Percentiles rank a stretch among this genome's conserved stretches.
Evolutionary conservation across 345 rosid genomes (phyloP).

Genomic region (Syzygium jambos): DNA sequence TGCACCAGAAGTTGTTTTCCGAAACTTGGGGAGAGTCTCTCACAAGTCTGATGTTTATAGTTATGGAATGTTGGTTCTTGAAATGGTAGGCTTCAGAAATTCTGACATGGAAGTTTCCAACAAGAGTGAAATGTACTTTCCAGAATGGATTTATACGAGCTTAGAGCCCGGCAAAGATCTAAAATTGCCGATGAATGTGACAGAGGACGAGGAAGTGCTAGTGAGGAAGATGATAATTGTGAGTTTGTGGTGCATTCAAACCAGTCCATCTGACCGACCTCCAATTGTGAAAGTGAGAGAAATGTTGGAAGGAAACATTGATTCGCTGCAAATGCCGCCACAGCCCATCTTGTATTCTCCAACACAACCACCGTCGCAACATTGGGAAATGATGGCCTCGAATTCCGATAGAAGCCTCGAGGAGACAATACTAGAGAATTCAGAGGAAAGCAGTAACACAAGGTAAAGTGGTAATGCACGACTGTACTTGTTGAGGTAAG

Average conservation of each 20-base stretch:
- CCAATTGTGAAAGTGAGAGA: conserved; percentile 1
- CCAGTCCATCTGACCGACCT: neutral
- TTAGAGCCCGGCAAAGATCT: conserved; percentile 7
- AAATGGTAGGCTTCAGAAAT: conserved; percentile 25
- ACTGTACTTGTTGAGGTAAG: neutral
- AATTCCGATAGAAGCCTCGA: neutral
- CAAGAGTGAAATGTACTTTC: conserved; percentile 25
- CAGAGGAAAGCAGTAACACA: neutral
- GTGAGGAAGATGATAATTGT: conserved; percentile 2
- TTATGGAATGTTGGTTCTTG: conserved; percentile 38
- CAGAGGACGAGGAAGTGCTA: neutral
- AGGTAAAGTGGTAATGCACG: neutral
- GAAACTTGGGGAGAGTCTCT: conserved; percentile 19
- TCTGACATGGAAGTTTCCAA: neutral
- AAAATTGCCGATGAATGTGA: neutral
- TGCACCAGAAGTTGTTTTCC: conserved; percentile 27
- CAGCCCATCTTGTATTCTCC: neutral
- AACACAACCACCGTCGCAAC: neutral
- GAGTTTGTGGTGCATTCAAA: conserved; percentile 8
- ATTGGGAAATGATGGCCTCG: neutral
- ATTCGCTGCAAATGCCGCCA: neutral
- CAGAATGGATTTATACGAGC: conserved; percentile 15
- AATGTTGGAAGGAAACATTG: conserved; percentile 4
- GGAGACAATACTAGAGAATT: neutral
- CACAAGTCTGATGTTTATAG: conserved; percentile 42